These are phyloP conservation scores for Chlorociboria aeruginascens DNA, from an alignment of 495 filamentous ascomycete genomes.

Conservation along the genomic window DNA sequence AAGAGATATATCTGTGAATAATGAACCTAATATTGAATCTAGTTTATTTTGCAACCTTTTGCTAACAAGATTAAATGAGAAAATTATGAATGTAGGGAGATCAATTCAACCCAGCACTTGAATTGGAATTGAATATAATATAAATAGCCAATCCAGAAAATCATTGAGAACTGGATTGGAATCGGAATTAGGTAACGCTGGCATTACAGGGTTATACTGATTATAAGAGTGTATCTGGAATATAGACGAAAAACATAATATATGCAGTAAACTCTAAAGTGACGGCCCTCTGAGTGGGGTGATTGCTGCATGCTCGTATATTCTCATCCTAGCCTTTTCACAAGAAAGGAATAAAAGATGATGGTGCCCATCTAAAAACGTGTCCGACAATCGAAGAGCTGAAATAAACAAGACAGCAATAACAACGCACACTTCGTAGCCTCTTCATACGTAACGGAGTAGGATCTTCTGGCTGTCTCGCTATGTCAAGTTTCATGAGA, in stretches of 20 bases:
- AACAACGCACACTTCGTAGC: neutral
- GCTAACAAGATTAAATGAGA: no score
- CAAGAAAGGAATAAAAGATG: neutral
- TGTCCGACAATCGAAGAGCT: neutral
- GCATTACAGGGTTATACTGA: neutral
- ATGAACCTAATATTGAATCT: no score
- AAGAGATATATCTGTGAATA: no score
- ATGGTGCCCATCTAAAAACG: neutral
- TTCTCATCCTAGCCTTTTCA: neutral
- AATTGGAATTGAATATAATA: no score
- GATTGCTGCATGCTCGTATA: neutral
- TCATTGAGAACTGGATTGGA: no score
- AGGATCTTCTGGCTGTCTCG: neutral
- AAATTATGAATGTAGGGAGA: no score
- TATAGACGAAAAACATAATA: neutral
- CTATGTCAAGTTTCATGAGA: slow-evolving; percentile 3
- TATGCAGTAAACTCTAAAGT: neutral
- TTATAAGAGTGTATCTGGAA: neutral
- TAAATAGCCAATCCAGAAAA: no score
- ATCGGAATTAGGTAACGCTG: no score
- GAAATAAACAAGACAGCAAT: neutral
- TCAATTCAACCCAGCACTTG: no score
- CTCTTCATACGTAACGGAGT: neutral
- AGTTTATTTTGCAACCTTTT: no score
- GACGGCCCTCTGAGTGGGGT: neutral